Evolutionary conservation across 2,329 filamentous ascomycete genomes (phyloP), one percentile per base, ranked within the genome.

Genomic region (Elsinoe fawcettii): DNA sequence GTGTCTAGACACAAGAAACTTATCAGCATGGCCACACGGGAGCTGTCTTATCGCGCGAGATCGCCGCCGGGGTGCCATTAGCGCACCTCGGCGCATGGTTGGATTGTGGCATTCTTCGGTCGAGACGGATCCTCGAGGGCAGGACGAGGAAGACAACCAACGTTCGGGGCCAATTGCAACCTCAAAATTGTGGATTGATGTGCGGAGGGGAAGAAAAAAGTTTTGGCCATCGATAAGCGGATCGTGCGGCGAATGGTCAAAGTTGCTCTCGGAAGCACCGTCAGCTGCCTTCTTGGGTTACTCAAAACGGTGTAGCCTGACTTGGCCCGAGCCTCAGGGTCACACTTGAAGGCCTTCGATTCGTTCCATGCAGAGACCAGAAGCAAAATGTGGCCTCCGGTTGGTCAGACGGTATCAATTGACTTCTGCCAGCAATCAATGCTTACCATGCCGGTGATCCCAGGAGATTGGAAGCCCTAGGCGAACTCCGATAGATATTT

Each of bases 301-400:
- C 30, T 36, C 30, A 39, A 39, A 53, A 39, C 32, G 49, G 49
- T 34, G 49, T 37, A 53, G 49, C 32, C 9, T n/a, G 7, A 3
- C 30, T 53, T 53, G 49, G 49, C 49, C 9, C n/a, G 20, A 25
- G 34, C 25, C 18, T 25, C 32, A 39, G 49, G 49, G 49, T 53
- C 32, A 16, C 16, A 9, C 30, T 53, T 53, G 32, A 39, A 30
- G 18, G 30, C 16, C 18, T 53, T 53, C 32, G 49, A 53, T 53
- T 53, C 49, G 49, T 53, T 53, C 49, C 49, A 25, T 53, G 49
- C 49, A 53, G 49, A 53, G 49, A 53, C 49, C 49, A 53, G 49
- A 53, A 37, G n/a, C n/a, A 36, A 53, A 37, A 18, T 9, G 49
- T 25, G 30, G 18, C 20, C n/a, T 18, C 7, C 32, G 16, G 30